Evolutionary conservation across 257 asterid species (phyloP).

Genomic region (Jacaranda copaia): DNA sequence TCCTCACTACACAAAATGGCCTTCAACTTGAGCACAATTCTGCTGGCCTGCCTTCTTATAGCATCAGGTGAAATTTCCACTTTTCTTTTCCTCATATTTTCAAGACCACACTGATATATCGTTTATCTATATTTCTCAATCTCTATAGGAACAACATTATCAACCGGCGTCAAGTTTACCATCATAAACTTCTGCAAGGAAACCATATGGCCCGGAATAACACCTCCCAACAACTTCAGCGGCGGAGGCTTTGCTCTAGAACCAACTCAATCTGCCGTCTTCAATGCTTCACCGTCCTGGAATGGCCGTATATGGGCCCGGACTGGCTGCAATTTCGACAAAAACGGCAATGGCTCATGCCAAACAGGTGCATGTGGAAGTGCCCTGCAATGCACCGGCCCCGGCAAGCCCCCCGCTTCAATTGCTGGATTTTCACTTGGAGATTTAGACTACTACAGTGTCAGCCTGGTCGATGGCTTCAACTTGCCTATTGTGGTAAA

Average conservation of each 20-base stretch:
- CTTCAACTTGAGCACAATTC: constrained; percentile 20
- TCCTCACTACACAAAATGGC: constrained; percentile 40
- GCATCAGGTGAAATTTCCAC: constrained; percentile 49
- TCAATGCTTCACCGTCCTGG: constrained; percentile 60
- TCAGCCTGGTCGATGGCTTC: constrained; percentile 80
- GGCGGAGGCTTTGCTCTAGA: constrained; percentile 57
- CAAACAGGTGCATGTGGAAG: constrained; percentile 67
- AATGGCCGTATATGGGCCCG: constrained; percentile 77
- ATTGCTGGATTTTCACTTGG: constrained; percentile 72
- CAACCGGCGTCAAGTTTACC: constrained; percentile 54
- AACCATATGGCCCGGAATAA: constrained; percentile 71
- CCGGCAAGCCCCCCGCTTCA: constrained; percentile 68
- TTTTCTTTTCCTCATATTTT: neutral
- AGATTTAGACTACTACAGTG: constrained; percentile 58
- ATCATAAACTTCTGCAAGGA: constrained; percentile 66
- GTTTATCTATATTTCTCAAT: neutral
- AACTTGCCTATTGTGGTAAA: constrained; percentile 62
- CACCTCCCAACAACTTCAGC: constrained; percentile 53
- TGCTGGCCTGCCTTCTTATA: constrained; percentile 42
- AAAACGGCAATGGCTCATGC: constrained; percentile 56
- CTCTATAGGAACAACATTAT: constrained; percentile 41
- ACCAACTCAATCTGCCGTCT: constrained; percentile 60
- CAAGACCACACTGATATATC: too few relatives aligned
- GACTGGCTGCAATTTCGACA: constrained; percentile 63
- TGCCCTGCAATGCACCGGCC: constrained; percentile 47